Percentiles rank a stretch among this genome's conserved stretches.
Conservation (phyloP, 1,284 basidiomycete genomes). For the Heterobasidion irregulare region DNA sequence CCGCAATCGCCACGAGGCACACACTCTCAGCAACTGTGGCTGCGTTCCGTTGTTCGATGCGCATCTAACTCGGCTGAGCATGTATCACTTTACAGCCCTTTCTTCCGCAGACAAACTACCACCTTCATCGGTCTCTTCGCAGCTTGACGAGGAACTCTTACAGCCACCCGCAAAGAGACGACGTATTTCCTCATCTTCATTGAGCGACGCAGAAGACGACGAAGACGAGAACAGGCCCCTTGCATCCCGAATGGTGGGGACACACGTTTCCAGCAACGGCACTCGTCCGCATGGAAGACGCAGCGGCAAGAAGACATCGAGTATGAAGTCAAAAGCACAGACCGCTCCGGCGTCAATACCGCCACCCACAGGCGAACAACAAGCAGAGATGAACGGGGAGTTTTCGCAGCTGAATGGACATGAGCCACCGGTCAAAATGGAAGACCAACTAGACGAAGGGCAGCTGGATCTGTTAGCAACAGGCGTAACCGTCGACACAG, state of each 20-base stretch:
- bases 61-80: not conserved
- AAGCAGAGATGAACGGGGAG: constrained; percentile 36
- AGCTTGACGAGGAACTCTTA: constrained; percentile 24
- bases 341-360: constrained; percentile 33
- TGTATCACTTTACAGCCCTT: constrained; percentile 13
- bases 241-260: constrained; percentile 34
- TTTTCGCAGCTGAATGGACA: constrained; percentile 28
- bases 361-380: constrained; percentile 30
- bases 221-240: constrained; percentile 55
- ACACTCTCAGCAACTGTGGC: constrained; percentile 12
- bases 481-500: constrained; percentile 73
- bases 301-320: constrained; percentile 47
- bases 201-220: constrained; percentile 24
- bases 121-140: constrained; percentile 50
- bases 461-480: constrained; percentile 68
- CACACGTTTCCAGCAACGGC: constrained; percentile 5
- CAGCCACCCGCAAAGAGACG: constrained; percentile 24
- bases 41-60: constrained; percentile 1
- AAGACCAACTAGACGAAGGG: constrained; percentile 71
- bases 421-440: constrained; percentile 56
- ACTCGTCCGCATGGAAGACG: constrained; percentile 24
- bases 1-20: constrained; percentile 17
- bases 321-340: constrained; percentile 52
- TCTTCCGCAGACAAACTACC: constrained; percentile 27
- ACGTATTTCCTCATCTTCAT: constrained; percentile 16